Base-by-base conservation (phyloP, 495 filamentous ascomycete genomes). In the Aspergillus carlsbadensis region DNA sequence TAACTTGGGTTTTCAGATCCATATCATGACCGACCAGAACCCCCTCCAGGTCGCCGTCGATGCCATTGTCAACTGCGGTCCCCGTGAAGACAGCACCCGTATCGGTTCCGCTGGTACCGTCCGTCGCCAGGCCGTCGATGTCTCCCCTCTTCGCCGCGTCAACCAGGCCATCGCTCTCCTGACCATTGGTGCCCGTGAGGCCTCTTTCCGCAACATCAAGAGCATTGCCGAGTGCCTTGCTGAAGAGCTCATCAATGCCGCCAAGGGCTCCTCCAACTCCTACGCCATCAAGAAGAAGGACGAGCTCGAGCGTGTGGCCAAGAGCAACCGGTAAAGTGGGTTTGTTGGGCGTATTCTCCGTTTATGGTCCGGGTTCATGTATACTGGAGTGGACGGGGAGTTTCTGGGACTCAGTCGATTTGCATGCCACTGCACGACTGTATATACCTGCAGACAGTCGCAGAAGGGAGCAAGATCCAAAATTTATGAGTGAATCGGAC, bases 251-350 rank as follows among this genome's bases (percentile, higher is more conserved):
- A 97, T 99, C 86, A 99, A 99, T 84, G 95, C 95, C 71, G 94
- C 95, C 74, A 99, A 99, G 89, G 94, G 94, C 65, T 92, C 88
- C 86, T 93, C 89, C 79, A 99, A 99, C 90, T 96, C 90, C 61
- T 99, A 98, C 74, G 94, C 94, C 61, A 99, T 99, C 84, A 99
- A 99, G 90, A 99, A 99, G 91, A 99, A 99, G 92, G 94, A 99
- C 77, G 95, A 99, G 87, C 77, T 99, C 80, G 94, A 98, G 87
- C 94, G 94, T 88, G 94, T 98, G 73, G 94, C 94, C 78, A 98
- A 98, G 91, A 90, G 85, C 81, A 98, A 98, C 86, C 90, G 94
- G 87, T 98, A 98, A 78, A 78, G 63, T 68, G 69, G 55, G 62
- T 65, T 61, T 68, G 62, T 70, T 73, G 69, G 71, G 63, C 65